Evolutionary conservation across 805 yeast genomes (phyloP).

Genomic region (Blastobotrys chiropterorum): DNA sequence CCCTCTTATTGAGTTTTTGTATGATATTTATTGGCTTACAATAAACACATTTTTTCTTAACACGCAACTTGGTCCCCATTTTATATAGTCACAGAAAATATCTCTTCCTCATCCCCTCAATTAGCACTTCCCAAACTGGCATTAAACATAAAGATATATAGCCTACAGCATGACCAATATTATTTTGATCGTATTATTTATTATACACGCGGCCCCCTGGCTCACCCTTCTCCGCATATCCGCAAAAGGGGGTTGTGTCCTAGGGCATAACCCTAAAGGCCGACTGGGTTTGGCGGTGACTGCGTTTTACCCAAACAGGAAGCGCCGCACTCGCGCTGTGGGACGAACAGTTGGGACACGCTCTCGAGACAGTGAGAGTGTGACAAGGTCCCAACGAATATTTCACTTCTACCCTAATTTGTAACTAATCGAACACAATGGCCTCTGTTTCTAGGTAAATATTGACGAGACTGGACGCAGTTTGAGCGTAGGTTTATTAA

Average conservation of each 20-base stretch:
- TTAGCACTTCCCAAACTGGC: too few species aligned
- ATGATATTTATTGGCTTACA: neutral
- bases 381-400: neutral
- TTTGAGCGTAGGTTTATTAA: neutral
- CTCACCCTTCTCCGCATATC: too few species aligned
- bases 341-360: too few species aligned
- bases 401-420: neutral
- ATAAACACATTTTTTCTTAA: too few species aligned
- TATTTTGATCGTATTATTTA: too few species aligned
- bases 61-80: neutral
- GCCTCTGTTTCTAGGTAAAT: neutral
- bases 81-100: neutral
- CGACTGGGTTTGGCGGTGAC: neutral
- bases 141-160: too few species aligned
- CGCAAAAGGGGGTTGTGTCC: neutral
- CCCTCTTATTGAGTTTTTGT: neutral
- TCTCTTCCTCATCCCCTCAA: too few species aligned
- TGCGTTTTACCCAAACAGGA: neutral
- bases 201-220: too few species aligned
- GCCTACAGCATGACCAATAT: too few species aligned
- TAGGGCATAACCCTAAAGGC: neutral
- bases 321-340: neutral
- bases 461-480: neutral
- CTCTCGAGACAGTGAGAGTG: neutral
- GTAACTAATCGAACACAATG: neutral